A percentile compares a stretch with the other conserved stretches of the same genome.
These are phyloP conservation scores for Trypanosoma boissoni DNA, from an alignment of 208 protist genomes.

Conservation along the genomic window DNA sequence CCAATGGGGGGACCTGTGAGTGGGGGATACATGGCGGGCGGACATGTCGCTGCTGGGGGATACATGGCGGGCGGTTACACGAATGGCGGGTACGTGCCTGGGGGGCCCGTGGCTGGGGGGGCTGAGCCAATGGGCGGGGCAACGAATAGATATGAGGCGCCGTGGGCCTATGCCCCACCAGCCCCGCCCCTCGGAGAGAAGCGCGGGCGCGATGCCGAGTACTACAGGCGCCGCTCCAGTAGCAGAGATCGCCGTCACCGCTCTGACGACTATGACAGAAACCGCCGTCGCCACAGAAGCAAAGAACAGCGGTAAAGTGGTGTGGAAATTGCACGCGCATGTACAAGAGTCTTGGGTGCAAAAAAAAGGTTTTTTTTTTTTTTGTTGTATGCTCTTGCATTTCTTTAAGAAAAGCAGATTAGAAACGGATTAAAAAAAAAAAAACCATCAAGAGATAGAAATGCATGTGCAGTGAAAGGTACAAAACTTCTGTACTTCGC, in stretches of 20 bases:
- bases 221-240: neutral
- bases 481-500: too few species aligned
- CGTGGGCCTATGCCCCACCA: neutral
- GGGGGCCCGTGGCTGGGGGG: too few species aligned
- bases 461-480: too few species aligned
- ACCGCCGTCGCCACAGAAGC: conserved; percentile 13
- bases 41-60: conserved; percentile 4
- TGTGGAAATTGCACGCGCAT: too few species aligned
- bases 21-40: conserved; percentile 24
- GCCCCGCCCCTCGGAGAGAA: neutral
- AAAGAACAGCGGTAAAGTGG: conserved; percentile 2
- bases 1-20: too few species aligned
- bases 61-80: too few species aligned
- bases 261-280: conserved; percentile 2
- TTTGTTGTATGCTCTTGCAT: neutral
- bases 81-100: too few species aligned
- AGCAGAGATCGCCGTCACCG: conserved; percentile 12
- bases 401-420: neutral
- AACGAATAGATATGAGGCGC: neutral
- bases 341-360: too few species aligned
- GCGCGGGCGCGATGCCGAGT: conserved; percentile 4
- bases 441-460: too few species aligned
- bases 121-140: neutral
- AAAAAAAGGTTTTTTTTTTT: neutral
- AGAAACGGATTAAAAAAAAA: neutral